phyloP scores from a whole-genome alignment of 495 filamentous ascomycete genomes.

The Friedmanniomyces endolithicus region DNA sequence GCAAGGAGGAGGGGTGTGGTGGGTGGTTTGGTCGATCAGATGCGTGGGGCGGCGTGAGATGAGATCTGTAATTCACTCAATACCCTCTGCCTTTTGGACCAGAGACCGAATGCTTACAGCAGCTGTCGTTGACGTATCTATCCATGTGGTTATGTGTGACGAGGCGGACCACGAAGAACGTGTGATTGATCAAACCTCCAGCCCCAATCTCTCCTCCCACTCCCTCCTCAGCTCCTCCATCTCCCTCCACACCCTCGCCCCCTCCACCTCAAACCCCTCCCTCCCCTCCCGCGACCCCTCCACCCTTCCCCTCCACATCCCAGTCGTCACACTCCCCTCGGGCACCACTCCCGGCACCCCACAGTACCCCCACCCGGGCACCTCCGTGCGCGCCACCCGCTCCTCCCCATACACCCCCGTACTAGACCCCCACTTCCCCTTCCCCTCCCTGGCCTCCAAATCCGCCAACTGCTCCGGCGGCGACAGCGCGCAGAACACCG shows the following conservation, averaged over 20 bases:
- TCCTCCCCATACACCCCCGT: conserved; percentile 45
- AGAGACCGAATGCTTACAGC: too few species aligned
- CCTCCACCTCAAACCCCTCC: conserved; percentile 61
- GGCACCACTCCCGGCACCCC: conserved; percentile 47
- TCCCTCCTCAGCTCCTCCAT: conserved; percentile 70
- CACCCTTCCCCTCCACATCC: conserved; percentile 43
- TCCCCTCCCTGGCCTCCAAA: conserved; percentile 41
- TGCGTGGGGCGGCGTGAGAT: conserved; percentile 38
- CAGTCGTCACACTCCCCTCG: conserved; percentile 33
- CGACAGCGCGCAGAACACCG: conserved; percentile 67
- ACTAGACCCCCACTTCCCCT: conserved; percentile 75
- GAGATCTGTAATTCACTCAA: neutral
- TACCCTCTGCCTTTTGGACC: too few species aligned
- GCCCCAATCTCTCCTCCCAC: conserved; percentile 57
- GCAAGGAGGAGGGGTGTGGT: conserved; percentile 43
- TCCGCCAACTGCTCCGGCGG: conserved; percentile 53
- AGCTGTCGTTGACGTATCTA: too few species aligned
- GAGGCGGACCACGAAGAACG: too few species aligned
- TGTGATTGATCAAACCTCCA: neutral
- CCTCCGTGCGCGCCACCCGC: conserved; percentile 56
- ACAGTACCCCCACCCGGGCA: conserved; percentile 75
- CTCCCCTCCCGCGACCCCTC: conserved; percentile 52
- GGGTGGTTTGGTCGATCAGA: conserved; percentile 54
- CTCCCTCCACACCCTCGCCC: conserved; percentile 59
- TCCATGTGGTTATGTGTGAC: too few species aligned